Base-by-base conservation (phyloP, 225 moss, liverwort and hornwort species). In the Pseudisothecium myosuroides region DNA sequence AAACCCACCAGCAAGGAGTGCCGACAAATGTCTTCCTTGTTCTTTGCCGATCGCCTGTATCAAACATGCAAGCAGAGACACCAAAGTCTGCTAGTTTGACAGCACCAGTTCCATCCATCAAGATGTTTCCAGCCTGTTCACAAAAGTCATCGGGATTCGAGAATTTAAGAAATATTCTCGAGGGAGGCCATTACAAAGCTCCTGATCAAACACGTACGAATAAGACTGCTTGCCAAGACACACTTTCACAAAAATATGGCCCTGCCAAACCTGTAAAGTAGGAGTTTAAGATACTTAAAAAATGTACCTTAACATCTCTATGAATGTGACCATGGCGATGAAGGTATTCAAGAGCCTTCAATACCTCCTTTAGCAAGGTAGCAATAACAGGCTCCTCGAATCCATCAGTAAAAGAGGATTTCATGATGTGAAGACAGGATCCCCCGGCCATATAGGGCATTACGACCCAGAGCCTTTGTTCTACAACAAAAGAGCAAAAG, bases 401-500 rank as follows among this genome's bases (percentile, higher is more conserved):
- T 36, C 97, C 98, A 82, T 98, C 97, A 18, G 88, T 87, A 69
- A 90, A 96, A 47, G 92, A 89, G 27, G 96, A 89, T 93, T 98
- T 98, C 98, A 98, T 98, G 85, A 98, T 94, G 66, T 98, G 98
- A 66, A 98, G 94, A 85, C 97, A 98, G 49, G 97, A 98, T 72
- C 98, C 97, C 43, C 98, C 98, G 18, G 97, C 90, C 96, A 98
- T 92, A 50, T 90, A 98, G 58, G 97, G 96, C 98, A 98, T 97
- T 59, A 97, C 97, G 12, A 98, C 97, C 96, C 96, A 96, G 37
- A 98, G 94, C 56, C 91, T 96, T 65, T 93, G 96, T 76, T 93
- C 96, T 69, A 96, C 96, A 64, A 93, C 97, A 88, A 98, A 98
- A 37, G 97, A 97, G 86, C 97, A 98, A 88, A 90, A 92, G 29